Conservation (phyloP, 345 rosid species). For the Euclidium syriacum region DNA sequence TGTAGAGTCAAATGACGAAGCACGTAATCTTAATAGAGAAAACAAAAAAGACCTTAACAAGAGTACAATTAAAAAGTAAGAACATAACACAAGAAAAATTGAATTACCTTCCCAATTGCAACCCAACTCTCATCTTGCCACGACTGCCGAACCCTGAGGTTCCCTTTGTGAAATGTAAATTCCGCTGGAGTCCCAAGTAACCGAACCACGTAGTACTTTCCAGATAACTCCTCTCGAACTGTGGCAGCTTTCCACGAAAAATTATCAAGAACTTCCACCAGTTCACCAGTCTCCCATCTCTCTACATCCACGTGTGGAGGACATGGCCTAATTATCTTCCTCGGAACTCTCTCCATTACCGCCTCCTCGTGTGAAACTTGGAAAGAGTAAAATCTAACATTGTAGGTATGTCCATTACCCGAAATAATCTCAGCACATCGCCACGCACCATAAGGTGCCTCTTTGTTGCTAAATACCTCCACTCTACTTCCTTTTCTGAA, state of each 20-base stretch:
- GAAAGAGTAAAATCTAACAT: conserved; percentile 35
- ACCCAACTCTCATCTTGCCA: conserved; percentile 63
- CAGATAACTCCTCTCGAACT: conserved; percentile 31
- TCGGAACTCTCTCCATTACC: conserved; percentile 45
- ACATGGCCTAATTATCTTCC: conserved; percentile 60
- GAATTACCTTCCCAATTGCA: conserved; percentile 43
- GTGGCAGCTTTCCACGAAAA: conserved; percentile 58
- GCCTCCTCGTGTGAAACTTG: neutral
- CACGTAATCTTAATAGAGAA: neutral
- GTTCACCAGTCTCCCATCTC: conserved; percentile 51
- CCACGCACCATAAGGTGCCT: conserved; percentile 59
- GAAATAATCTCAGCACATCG: conserved; percentile 52
- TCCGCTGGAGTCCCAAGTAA: conserved; percentile 39
- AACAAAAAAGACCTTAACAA: neutral
- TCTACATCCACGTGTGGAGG: conserved; percentile 47
- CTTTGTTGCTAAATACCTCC: conserved; percentile 57
- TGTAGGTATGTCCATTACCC: conserved; percentile 64
- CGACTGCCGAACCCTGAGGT: conserved; percentile 54
- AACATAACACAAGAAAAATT: neutral
- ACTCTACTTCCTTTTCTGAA: conserved; percentile 63
- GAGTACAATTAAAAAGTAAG: neutral
- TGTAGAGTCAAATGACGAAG: neutral
- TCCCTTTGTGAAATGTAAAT: conserved; percentile 33
- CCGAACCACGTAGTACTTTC: conserved; percentile 40
- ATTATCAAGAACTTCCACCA: conserved; percentile 56